Percentiles rank a stretch among this genome's conserved stretches.
Evolutionary conservation across 2,329 filamentous ascomycete genomes (phyloP).

Genomic region (Didymella keratinophila): DNA sequence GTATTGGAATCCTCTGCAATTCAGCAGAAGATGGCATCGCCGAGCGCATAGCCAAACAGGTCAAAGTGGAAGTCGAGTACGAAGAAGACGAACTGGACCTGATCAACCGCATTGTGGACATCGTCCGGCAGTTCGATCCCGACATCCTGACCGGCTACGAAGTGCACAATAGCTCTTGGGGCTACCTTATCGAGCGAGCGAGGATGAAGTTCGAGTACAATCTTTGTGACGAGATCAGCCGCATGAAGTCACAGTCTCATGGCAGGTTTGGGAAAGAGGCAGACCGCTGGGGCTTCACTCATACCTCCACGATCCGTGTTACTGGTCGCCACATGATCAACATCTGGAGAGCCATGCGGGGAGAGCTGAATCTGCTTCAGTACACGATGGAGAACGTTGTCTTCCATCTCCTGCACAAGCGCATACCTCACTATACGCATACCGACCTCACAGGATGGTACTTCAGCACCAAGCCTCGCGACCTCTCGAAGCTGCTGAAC

Average conservation of each 20-base stretch:
- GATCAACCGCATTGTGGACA: slow-evolving; percentile 83
- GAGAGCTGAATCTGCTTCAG: slow-evolving; percentile 88
- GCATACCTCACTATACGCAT: slow-evolving; percentile 88
- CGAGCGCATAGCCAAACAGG: slow-evolving; percentile 68
- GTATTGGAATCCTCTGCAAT: slow-evolving; percentile 76
- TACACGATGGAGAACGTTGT: slow-evolving; percentile 97
- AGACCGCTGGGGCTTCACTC: slow-evolving; percentile 92
- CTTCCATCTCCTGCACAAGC: slow-evolving; percentile 86
- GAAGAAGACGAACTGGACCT: slow-evolving; percentile 85
- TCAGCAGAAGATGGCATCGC: slow-evolving; percentile 68
- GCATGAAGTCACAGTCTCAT: slow-evolving; percentile 84
- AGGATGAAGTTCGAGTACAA: slow-evolving; percentile 87
- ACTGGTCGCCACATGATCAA: slow-evolving; percentile 97
- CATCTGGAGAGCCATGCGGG: slow-evolving; percentile 93
- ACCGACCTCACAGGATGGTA: slow-evolving; percentile 85
- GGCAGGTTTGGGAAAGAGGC: slow-evolving; percentile 85
- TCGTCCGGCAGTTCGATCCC: slow-evolving; percentile 84
- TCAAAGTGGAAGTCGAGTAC: slow-evolving; percentile 70
- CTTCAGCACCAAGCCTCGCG: slow-evolving; percentile 69
- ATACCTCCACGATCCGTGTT: slow-evolving; percentile 89
- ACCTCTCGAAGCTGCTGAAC: slow-evolving; percentile 76
- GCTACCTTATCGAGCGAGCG: slow-evolving; percentile 91
- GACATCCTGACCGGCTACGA: slow-evolving; percentile 96
- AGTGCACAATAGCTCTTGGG: slow-evolving; percentile 93
- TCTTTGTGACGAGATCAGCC: slow-evolving; percentile 87